These are phyloP conservation scores for Galerina sulciceps DNA, from an alignment of 768 basidiomycete genomes.

Conservation along the genomic window DNA sequence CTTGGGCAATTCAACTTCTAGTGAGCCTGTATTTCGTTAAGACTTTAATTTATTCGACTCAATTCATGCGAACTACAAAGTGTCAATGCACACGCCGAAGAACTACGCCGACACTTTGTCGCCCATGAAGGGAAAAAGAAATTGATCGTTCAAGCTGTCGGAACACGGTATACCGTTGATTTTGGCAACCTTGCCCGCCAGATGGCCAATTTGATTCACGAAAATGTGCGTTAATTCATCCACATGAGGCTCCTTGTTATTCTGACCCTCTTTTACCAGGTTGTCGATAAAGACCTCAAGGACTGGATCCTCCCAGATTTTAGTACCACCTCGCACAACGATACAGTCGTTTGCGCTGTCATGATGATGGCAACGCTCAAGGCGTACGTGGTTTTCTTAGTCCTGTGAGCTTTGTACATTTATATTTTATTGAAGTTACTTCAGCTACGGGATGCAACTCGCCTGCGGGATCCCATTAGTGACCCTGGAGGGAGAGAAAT, in stretches of 20 bases:
- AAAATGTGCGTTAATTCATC: constrained; percentile 20
- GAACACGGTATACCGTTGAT: constrained; percentile 25
- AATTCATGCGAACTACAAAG: neutral
- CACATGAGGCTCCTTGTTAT: constrained; percentile 15
- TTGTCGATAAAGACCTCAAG: constrained; percentile 18
- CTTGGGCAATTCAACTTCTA: constrained; percentile 36
- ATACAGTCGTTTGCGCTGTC: constrained; percentile 18
- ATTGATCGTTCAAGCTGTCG: constrained; percentile 26
- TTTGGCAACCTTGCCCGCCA: constrained; percentile 31
- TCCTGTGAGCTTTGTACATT: neutral
- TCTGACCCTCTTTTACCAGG: neutral
- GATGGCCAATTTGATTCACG: constrained; percentile 27
- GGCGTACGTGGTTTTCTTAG: constrained; percentile 11
- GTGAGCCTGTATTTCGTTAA: neutral
- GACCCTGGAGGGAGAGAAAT: constrained; percentile 24
- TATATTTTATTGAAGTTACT: constrained; percentile 18
- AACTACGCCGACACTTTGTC: constrained; percentile 34
- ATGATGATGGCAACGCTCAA: constrained; percentile 24
- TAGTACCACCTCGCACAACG: constrained; percentile 15
- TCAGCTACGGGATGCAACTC: constrained; percentile 13
- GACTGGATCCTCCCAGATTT: constrained; percentile 22
- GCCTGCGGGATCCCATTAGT: constrained; percentile 28
- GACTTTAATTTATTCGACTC: no score
- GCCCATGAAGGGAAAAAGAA: constrained; percentile 32
- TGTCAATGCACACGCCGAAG: constrained; percentile 22